phyloP scores from a whole-genome alignment of 192 early-diverging fungal genomes.

The Backusella morwellensis region DNA sequence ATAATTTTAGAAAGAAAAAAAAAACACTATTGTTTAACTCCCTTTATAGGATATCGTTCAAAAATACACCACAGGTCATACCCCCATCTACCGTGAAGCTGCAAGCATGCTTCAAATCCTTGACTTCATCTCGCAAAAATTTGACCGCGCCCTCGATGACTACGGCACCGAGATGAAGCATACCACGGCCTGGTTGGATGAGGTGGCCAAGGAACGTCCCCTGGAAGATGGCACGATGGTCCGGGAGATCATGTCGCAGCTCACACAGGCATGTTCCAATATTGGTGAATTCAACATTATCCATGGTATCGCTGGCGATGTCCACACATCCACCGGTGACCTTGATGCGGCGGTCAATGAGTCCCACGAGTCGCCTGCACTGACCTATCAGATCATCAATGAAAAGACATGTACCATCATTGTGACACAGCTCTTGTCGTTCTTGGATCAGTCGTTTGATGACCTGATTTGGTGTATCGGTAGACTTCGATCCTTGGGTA shows the following conservation, averaged over 20 bases:
- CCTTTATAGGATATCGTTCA: constrained; percentile 26
- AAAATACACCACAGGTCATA: constrained; percentile 36
- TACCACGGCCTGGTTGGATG: constrained; percentile 41
- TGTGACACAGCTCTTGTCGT: constrained; percentile 38
- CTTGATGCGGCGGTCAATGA: neutral
- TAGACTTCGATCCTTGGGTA: constrained; percentile 27
- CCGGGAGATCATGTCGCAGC: constrained; percentile 38
- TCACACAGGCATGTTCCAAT: constrained; percentile 38
- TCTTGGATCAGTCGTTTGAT: constrained; percentile 43
- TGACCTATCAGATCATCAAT: constrained; percentile 44
- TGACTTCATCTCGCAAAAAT: constrained; percentile 36
- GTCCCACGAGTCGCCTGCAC: constrained; percentile 9
- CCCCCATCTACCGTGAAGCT: constrained; percentile 47
- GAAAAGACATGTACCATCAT: constrained; percentile 30
- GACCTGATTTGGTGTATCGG: constrained; percentile 49
- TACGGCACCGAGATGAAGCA: constrained; percentile 24
- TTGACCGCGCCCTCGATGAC: constrained; percentile 12
- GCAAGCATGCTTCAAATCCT: constrained; percentile 38
- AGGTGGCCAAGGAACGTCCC: constrained; percentile 37
- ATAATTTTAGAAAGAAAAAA: no score
- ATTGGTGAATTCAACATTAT: constrained; percentile 30
- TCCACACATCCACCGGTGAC: constrained; percentile 25
- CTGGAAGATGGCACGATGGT: constrained; percentile 42
- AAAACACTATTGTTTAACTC: neutral
- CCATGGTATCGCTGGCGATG: constrained; percentile 31